phyloP scores from a whole-genome alignment of 768 basidiomycete species.

The Antrodiella citrinella region DNA sequence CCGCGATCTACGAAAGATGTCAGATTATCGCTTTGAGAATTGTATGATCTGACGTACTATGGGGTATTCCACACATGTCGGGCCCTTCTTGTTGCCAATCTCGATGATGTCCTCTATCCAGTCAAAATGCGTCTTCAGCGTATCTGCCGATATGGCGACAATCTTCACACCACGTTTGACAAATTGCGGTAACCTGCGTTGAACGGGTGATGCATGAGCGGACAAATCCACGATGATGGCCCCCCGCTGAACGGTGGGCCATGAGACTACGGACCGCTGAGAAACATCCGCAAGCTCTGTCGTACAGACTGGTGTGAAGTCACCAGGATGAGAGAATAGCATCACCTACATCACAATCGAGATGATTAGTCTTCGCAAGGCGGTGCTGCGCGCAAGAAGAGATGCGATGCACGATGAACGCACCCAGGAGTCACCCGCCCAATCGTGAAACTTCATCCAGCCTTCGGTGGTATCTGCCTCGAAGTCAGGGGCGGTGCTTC shows the following conservation, averaged over 20 bases:
- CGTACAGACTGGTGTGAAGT: conserved; percentile 88
- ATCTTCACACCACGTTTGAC: conserved; percentile 82
- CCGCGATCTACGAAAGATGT: conserved; percentile 62
- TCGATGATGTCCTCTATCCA: conserved; percentile 90
- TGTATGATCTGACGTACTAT: conserved; percentile 63
- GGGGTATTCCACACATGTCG: conserved; percentile 81
- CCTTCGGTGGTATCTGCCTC: conserved; percentile 85
- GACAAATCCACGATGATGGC: too few relatives aligned
- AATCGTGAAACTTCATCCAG: conserved; percentile 86
- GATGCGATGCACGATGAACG: conserved; percentile 15
- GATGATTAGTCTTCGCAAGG: not conserved
- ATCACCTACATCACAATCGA: conserved; percentile 41
- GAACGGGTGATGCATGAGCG: not conserved
- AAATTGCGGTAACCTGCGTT: conserved; percentile 69
- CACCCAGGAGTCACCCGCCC: conserved; percentile 85
- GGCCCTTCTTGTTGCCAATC: conserved; percentile 57
- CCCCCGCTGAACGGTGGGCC: too few relatives aligned
- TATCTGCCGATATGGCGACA: conserved; percentile 90
- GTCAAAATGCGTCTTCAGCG: conserved; percentile 69
- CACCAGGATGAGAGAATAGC: conserved; percentile 92
- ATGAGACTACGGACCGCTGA: conserved; percentile 43
- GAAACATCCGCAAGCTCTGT: conserved; percentile 97
- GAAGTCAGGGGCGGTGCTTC: conserved; percentile 86
- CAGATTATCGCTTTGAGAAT: too few relatives aligned
- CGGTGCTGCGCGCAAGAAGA: not conserved